Base-by-base conservation (phyloP, 2,329 filamentous ascomycete genomes). In the Claviceps sp. region DNA sequence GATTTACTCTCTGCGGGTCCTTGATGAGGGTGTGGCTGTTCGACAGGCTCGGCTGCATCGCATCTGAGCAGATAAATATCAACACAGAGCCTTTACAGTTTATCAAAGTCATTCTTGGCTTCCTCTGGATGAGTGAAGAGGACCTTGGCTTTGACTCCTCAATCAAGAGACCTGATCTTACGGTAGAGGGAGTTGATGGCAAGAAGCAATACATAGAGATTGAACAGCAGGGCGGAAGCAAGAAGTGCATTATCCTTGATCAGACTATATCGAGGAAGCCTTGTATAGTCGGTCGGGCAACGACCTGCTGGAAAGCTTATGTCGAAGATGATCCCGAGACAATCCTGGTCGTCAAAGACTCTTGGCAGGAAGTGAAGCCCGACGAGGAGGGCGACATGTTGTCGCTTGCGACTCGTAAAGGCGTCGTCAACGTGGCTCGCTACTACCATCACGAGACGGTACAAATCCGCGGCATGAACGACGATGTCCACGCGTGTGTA, bases 221-320 rank as follows among this genome's bases (percentile, higher is more conserved):
- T 47, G 47, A 66, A 48, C 66, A 64, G 50, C 52, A 72, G 39
- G 62, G 63, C 43, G n/a, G 54, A 16, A 63, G 43, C 34, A 66
- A 75, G 59, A 7, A 26, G 24, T 65, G 65, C 22, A 59, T 75
- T 14, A 59, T 74, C 50, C 59, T 76, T 69, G 62, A 70, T 38
- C 45, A 58, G 49, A 37, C 67, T 1, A 70, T 73, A 47, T 55
- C 52, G 44, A 64, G 64, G 2, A 56, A 64, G 42, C 55, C 24
- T 47, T 70, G 64, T 54, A 61, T 73, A 48, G 60, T 64, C 46
- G 66, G 70, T 50, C 63, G 68, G 11, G 70, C 66, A 37, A 73
- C 69, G 38, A 73, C 66, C 17, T 75, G 65, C 50, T 75, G 66
- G 70, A 70, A 69, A 62, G 72, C 66, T 16, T 59, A 73, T 64